A percentile compares a stretch with the other conserved stretches of the same genome.
These are phyloP conservation scores for Mycena galopus DNA, from an alignment of 768 basidiomycete species.

Conservation along the genomic window DNA sequence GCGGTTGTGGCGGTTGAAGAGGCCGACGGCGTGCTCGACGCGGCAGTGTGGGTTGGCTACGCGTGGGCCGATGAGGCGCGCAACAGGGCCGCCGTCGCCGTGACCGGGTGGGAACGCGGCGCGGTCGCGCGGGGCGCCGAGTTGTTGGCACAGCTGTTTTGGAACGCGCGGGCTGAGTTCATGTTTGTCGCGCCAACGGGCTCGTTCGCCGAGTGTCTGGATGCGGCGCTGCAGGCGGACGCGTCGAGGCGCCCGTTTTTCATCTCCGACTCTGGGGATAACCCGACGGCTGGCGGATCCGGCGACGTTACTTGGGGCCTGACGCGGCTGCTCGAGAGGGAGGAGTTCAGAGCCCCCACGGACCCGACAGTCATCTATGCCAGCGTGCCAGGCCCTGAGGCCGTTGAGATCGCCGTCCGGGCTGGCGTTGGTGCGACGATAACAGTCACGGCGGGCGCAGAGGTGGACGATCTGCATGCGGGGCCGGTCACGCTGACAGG, in stretches of 20 bases:
- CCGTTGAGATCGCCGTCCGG: slow-evolving; percentile 16
- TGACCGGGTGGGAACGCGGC: slow-evolving; percentile 15
- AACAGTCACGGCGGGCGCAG: slow-evolving; percentile 16
- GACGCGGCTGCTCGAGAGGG: slow-evolving; percentile 19
- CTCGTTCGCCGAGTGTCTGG: slow-evolving; percentile 15
- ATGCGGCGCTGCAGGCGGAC: slow-evolving; percentile 14
- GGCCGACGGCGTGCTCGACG: slow-evolving; percentile 16
- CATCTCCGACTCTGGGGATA: slow-evolving; percentile 19
- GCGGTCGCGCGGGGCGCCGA: slow-evolving; percentile 16
- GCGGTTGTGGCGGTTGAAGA: slow-evolving; percentile 6
- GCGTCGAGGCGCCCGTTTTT: slow-evolving; percentile 16
- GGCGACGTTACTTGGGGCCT: slow-evolving; percentile 17
- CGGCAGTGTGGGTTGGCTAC: slow-evolving; percentile 15
- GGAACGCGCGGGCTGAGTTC: slow-evolving; percentile 13
- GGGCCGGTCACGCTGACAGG: slow-evolving; percentile 16
- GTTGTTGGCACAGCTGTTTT: slow-evolving; percentile 16
- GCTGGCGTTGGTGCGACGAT: slow-evolving; percentile 14
- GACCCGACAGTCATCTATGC: slow-evolving; percentile 14
- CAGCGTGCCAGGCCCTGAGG: slow-evolving; percentile 19
- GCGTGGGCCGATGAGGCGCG: slow-evolving; percentile 16
- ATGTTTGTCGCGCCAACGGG: slow-evolving; percentile 14
- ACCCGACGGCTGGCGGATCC: slow-evolving; percentile 16
- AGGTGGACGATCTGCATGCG: slow-evolving; percentile 19
- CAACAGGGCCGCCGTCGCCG: slow-evolving; percentile 13
- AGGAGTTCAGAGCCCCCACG: slow-evolving; percentile 15